Base-by-base conservation (phyloP, 768 basidiomycete genomes). In the Chalciporus chontae region DNA sequence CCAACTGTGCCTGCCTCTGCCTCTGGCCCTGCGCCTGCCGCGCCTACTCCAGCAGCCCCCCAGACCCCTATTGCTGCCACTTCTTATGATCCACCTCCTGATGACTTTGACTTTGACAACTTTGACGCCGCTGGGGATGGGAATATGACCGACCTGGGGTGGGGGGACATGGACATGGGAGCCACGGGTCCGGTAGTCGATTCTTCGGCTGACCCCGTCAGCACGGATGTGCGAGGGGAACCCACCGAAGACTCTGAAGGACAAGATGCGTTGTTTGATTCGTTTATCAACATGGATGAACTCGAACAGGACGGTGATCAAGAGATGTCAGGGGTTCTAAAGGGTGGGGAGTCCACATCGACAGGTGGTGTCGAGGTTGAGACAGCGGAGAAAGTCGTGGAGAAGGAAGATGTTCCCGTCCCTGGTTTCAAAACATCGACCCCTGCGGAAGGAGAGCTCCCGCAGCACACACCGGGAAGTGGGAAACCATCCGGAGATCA, bases 201-300 rank as follows among this genome's bases (percentile, higher is more conserved):
- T 17, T n/a, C 14, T 13, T 17, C 45, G 13, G 38, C 56, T 7
- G 27, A 6, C 2, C 34, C 43, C 4, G 37, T 10, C 4, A 26
- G 4, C 26, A n/a, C 27, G 45, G 29, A 6, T 14, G 42, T 18
- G 4, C 45, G 40, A 10, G 60, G 39, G 8, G 21, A 21, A 2
- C 19, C 23, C 0, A 29, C 1, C 15, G 61, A 47, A 24, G 54
- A 49, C 24, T 27, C 2, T 21, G 8, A 18, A 13, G 55, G 26
- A 10, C 24, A 39, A 2, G 62, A 64, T 10, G 23, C 45, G 15
- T 27, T 63, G 27, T 55, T 63, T 8, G 50, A 59, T 32, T 62
- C 62, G 40, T 65, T 53, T 44, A 21, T 65, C 36, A 60, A 65
- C 19, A 48, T 62, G 52, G 57, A 63, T 15, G 53, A 52, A 8